Percentiles rank a stretch among this genome's conserved stretches.
Evolutionary conservation across 2,329 filamentous ascomycete species (phyloP).

Genomic region (Stachybotrys chlorohalonatus): DNA sequence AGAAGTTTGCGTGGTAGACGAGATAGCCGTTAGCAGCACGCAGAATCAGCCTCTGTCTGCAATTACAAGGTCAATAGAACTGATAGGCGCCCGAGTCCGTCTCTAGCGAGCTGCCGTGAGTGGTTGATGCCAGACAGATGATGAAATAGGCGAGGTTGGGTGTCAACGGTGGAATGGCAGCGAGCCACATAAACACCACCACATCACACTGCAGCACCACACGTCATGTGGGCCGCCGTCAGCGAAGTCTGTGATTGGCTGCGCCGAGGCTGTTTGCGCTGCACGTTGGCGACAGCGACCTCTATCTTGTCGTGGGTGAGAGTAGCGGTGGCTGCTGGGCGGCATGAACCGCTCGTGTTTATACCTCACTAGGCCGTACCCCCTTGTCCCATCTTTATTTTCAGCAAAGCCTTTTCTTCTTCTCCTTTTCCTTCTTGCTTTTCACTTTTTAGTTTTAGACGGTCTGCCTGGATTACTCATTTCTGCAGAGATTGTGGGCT

Average conservation of each 20-base stretch:
- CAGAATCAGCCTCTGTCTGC: no score
- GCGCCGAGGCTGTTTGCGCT: neutral
- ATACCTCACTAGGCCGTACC: neutral
- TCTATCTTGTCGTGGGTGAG: no score
- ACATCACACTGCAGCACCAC: neutral
- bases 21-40: neutral
- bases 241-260: neutral
- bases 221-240: neutral
- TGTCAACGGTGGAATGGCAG: neutral
- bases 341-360: neutral
- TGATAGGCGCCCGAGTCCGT: neutral
- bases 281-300: neutral
- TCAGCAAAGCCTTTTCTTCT: neutral
- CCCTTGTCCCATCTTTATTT: neutral
- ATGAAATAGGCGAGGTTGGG: neutral
- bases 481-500: neutral
- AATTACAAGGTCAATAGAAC: neutral
- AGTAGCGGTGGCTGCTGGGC: neutral
- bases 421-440: neutral
- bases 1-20: constrained; percentile 17
- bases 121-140: neutral
- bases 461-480: neutral
- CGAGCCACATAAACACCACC: neutral
- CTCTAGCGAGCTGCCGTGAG: neutral
- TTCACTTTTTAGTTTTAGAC: neutral